These are phyloP conservation scores for Solanum sitiens DNA, from an alignment of 257 asterid species.

Conservation along the genomic window DNA sequence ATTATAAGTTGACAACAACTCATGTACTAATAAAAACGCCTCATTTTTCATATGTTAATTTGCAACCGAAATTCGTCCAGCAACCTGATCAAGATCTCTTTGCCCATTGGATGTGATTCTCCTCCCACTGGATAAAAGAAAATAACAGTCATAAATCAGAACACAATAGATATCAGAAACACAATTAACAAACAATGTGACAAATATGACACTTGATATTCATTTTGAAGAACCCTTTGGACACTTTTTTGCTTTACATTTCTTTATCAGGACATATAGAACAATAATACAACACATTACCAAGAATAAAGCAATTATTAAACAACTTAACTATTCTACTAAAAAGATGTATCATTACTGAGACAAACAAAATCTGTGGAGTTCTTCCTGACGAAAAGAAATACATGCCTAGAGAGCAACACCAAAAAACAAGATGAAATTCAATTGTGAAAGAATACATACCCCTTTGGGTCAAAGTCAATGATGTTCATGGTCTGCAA, in stretches of 20 bases:
- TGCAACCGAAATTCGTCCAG: slow-evolving; percentile 63
- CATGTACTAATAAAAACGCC: not conserved
- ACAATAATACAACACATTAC: not conserved
- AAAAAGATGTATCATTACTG: not conserved
- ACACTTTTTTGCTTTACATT: not conserved
- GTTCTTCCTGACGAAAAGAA: not conserved
- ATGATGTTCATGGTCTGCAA: slow-evolving; percentile 66
- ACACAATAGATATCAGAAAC: not conserved
- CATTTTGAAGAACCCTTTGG: not conserved
- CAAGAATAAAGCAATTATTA: not conserved
- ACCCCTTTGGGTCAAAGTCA: slow-evolving; percentile 79
- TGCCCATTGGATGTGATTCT: slow-evolving; percentile 80
- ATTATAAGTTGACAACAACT: not conserved
- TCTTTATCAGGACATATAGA: too few relatives aligned
- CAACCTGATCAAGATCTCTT: slow-evolving; percentile 89
- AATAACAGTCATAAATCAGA: not conserved
- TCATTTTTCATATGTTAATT: not conserved
- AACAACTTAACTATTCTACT: not conserved
- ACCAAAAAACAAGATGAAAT: not conserved
- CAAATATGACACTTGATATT: not conserved
- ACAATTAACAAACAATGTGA: not conserved
- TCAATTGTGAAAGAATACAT: slow-evolving; percentile 2
- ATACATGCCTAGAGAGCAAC: not conserved
- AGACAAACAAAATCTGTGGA: not conserved
- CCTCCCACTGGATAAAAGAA: slow-evolving; percentile 48